Base-by-base conservation (phyloP, 2,329 filamentous ascomycete genomes). In the Aspergillus sp. region DNA sequence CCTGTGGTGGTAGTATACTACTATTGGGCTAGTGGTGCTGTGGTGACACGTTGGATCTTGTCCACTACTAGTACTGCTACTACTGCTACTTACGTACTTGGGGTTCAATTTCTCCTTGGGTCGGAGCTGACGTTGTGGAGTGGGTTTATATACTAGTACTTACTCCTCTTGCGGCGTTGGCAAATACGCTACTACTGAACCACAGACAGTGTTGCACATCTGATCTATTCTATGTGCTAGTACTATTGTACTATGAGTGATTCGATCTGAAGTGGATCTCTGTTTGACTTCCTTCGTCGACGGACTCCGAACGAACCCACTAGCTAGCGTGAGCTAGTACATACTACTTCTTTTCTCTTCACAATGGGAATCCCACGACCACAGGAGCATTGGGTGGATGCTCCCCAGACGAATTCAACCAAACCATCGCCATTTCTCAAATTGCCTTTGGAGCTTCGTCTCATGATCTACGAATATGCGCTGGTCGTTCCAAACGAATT, bases 381-480 rank as follows among this genome's bases (percentile, higher is more conserved):
- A 15, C 32, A 23, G 17, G 39, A 55, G 25, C 39, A 28, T 39
- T 10, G 38, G 21, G 32, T 17, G 9, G 17, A 25, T 28, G 21
- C 52, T 28, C 25, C 39, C 23, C 52, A 13, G 38, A 45, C 39
- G 21, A 55, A n/a, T 32, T 5, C 56, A 28, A 43, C 39, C 38
- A 50, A 47, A n/a, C 41, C 48, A 17, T 65, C 69, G 1, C 55
- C 57, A 6, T 64, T 75, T 25, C 67, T 74, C 10, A 65, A 58
- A 13, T 61, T 76, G 5, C 73, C 72, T 2, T 51, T 68, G 4
- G 73, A 74, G 55, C 66, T 76, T 17, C 73, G 73, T 9, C 67
- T 75, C 25, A 72, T 71, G 52, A 74, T 75, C 60, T 75, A 75
- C 58, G 67, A 72, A 60, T 74, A 73, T 60, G 68, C 71, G 8